Percentiles rank a stretch among this genome's conserved stretches.
These are phyloP conservation scores for Colletotrichum caudatum DNA, from an alignment of 2,329 filamentous ascomycete genomes.

Conservation along the genomic window DNA sequence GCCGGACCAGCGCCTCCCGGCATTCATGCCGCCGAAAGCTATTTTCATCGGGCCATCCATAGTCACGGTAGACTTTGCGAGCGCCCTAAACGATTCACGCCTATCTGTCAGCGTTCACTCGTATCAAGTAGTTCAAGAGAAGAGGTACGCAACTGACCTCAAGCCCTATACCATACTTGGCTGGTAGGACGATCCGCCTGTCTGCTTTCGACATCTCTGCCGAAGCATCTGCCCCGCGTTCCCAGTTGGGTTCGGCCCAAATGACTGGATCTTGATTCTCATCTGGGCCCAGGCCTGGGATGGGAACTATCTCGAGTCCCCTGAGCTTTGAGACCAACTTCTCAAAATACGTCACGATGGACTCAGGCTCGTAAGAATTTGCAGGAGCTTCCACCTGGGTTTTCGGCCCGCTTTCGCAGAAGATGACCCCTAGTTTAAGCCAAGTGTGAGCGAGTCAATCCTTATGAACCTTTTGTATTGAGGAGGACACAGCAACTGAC, in stretches of 20 bases:
- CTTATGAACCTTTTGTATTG: background rate
- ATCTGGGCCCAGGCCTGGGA: constrained; percentile 14
- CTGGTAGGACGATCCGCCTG: constrained; percentile 6
- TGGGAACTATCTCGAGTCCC: constrained; percentile 18
- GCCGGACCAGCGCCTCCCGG: background rate
- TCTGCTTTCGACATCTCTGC: constrained; percentile 3
- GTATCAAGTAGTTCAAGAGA: background rate
- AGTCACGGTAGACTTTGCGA: constrained; percentile 8
- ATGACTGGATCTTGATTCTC: constrained; percentile 10
- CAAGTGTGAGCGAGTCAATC: constrained; percentile 5
- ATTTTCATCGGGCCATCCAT: constrained; percentile 11
- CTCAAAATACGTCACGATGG: constrained; percentile 13
- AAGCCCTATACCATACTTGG: background rate
- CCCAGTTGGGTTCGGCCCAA: constrained; percentile 26
- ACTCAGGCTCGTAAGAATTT: background rate
- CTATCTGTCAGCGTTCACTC: background rate
- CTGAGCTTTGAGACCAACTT: constrained; percentile 4
- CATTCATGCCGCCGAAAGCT: constrained; percentile 9
- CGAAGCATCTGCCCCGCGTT: background rate
- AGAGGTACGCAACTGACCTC: constrained; percentile 5
- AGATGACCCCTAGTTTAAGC: constrained; percentile 11
- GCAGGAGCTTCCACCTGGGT: constrained; percentile 5
- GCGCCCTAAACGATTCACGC: background rate
- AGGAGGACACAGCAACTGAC: constrained; percentile 8
- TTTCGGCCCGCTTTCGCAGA: constrained; percentile 5